Evolutionary conservation across 2,329 filamentous ascomycete genomes (phyloP).

Genomic region (Cladosporium cucumerinum): DNA sequence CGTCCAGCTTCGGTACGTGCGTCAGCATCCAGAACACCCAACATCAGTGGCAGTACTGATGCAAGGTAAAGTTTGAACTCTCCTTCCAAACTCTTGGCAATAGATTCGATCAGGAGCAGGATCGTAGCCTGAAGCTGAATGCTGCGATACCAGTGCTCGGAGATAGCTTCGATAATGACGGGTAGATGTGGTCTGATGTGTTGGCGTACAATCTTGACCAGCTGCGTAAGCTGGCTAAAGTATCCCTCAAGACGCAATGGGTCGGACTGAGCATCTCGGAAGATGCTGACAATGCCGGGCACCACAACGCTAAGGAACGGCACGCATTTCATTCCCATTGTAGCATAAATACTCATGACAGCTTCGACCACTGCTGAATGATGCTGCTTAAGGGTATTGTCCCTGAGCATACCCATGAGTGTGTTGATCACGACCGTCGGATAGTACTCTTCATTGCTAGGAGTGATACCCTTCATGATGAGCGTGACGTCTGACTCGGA

Average conservation of each 20-base stretch:
- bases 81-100: constrained; percentile 87
- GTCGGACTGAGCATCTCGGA: constrained; percentile 72
- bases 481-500: constrained; percentile 86
- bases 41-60: constrained; percentile 84
- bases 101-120: constrained; percentile 85
- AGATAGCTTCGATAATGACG: constrained; percentile 79
- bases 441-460: constrained; percentile 97
- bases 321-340: constrained; percentile 91
- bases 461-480: constrained; percentile 96
- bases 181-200: constrained; percentile 90
- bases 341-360: constrained; percentile 98
- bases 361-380: constrained; percentile 94
- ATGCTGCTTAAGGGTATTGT: constrained; percentile 82
- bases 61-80: constrained; percentile 98
- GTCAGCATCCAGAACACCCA: constrained; percentile 88
- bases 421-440: constrained; percentile 97
- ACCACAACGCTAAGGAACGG: constrained; percentile 92
- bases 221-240: constrained; percentile 90
- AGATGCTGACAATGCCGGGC: constrained; percentile 87
- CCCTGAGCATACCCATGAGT: constrained; percentile 84
- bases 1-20: constrained; percentile 63
- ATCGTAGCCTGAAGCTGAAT: constrained; percentile 86
- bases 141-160: constrained; percentile 84
- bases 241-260: constrained; percentile 76
- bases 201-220: constrained; percentile 93